Conservation (phyloP, 306 rosid genomes). For the Biancaea sappan region DNA sequence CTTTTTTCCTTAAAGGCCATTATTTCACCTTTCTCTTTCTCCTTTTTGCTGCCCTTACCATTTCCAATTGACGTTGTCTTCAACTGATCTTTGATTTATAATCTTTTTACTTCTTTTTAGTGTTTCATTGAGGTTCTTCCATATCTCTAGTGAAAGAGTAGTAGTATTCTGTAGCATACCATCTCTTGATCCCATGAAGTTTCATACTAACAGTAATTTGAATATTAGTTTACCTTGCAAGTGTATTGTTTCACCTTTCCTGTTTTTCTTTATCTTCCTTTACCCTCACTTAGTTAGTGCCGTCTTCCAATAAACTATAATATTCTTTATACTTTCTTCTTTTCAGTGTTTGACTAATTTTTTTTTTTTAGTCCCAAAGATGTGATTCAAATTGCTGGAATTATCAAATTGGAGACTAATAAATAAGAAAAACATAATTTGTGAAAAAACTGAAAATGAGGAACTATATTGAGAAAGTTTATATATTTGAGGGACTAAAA, state of each 20-base stretch:
- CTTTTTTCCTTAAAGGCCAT: neutral
- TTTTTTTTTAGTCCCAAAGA: neutral
- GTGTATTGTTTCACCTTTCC: neutral
- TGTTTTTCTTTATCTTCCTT: neutral
- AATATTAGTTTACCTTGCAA: neutral
- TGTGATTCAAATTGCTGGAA: neutral
- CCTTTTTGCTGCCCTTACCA: neutral
- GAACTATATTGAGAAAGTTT: neutral
- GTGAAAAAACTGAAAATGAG: neutral
- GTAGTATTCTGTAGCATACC: neutral
- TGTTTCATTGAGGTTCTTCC: constrained; percentile 3
- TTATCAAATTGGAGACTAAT: neutral
- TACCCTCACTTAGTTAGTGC: neutral
- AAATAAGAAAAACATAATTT: neutral
- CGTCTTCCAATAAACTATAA: neutral
- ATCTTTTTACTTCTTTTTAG: constrained; percentile 14
- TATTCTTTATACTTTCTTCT: neutral
- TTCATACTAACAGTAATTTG: neutral
- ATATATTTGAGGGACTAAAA: too few species aligned
- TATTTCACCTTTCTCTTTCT: neutral
- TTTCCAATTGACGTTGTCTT: neutral
- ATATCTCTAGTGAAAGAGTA: constrained; percentile 1
- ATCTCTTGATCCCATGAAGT: neutral
- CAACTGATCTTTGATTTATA: neutral
- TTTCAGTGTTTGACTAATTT: neutral